These are phyloP conservation scores for Stephanodiscus triporus DNA, from an alignment of 108 stramenopile species.

Conservation along the genomic window DNA sequence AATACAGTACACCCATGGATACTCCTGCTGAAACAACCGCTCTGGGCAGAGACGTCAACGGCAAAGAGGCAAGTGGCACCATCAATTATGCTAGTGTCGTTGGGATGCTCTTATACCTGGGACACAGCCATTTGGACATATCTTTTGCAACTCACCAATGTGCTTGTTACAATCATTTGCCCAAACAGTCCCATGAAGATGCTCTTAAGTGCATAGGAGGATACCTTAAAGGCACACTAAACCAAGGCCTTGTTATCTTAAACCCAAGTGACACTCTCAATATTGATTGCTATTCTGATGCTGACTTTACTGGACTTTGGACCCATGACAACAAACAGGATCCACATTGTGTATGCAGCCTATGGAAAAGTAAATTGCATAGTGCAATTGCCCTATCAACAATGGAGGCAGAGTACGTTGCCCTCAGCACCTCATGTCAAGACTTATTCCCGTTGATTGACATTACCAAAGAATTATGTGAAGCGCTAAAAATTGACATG, in stretches of 20 bases:
- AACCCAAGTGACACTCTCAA: background rate
- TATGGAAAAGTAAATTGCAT: too few relatives aligned
- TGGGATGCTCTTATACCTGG: too few relatives aligned
- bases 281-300: constrained; percentile 43
- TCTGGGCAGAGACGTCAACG: background rate
- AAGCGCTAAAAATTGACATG: too few relatives aligned
- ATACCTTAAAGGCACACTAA: too few relatives aligned
- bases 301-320: constrained; percentile 48
- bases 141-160: too few relatives aligned
- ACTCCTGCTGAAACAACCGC: constrained; percentile 7
- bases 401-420: constrained; percentile 48
- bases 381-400: constrained; percentile 27
- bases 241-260: constrained; percentile 9
- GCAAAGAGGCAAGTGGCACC: background rate
- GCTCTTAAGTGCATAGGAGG: constrained; percentile 6
- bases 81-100: background rate
- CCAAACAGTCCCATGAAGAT: too few relatives aligned
- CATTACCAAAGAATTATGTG: too few relatives aligned
- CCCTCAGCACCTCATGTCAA: constrained; percentile 8
- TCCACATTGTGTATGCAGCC: constrained; percentile 21
- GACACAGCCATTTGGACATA: too few relatives aligned
- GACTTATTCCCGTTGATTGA: constrained; percentile 8
- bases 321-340: constrained; percentile 22
- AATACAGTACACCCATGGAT: background rate
- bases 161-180: too few relatives aligned